Conservation (phyloP, 2,329 filamentous ascomycete species). For the Penicillium expansum region DNA sequence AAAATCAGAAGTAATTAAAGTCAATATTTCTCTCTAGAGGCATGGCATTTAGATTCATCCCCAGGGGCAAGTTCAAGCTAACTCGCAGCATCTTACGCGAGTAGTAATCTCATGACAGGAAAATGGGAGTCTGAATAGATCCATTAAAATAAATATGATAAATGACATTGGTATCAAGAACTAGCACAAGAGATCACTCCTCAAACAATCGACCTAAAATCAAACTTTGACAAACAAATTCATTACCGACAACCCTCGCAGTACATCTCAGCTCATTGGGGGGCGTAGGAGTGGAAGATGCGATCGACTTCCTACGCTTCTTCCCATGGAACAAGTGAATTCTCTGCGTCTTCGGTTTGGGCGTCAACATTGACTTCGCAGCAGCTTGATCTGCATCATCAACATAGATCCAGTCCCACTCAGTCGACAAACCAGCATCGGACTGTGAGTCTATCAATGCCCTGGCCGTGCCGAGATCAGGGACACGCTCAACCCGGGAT, state of each 20-base stretch:
- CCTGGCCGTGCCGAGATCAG: slow-evolving; percentile 64
- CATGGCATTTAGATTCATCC: too few relatives aligned
- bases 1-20: too few relatives aligned
- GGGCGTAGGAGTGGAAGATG: slow-evolving; percentile 20
- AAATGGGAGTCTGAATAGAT: not conserved
- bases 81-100: too few relatives aligned
- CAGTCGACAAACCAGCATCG: slow-evolving; percentile 33
- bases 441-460: slow-evolving; percentile 55
- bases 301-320: slow-evolving; percentile 45
- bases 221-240: slow-evolving; percentile 87
- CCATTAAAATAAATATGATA: slow-evolving; percentile 1
- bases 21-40: too few relatives aligned
- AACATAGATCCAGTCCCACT: slow-evolving; percentile 77
- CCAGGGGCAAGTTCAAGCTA: too few relatives aligned
- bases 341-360: slow-evolving; percentile 18
- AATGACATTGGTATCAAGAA: slow-evolving; percentile 21
- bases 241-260: slow-evolving; percentile 72
- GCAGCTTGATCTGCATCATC: slow-evolving; percentile 61
- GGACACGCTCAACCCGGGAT: slow-evolving; percentile 61
- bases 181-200: slow-evolving; percentile 35
- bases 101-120: not conserved
- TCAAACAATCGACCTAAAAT: slow-evolving; percentile 79
- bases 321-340: slow-evolving; percentile 34
- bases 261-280: slow-evolving; percentile 40
- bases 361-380: slow-evolving; percentile 47